Base-by-base conservation (phyloP, 495 filamentous ascomycete genomes). In the Friedmanniomyces endolithicus region DNA sequence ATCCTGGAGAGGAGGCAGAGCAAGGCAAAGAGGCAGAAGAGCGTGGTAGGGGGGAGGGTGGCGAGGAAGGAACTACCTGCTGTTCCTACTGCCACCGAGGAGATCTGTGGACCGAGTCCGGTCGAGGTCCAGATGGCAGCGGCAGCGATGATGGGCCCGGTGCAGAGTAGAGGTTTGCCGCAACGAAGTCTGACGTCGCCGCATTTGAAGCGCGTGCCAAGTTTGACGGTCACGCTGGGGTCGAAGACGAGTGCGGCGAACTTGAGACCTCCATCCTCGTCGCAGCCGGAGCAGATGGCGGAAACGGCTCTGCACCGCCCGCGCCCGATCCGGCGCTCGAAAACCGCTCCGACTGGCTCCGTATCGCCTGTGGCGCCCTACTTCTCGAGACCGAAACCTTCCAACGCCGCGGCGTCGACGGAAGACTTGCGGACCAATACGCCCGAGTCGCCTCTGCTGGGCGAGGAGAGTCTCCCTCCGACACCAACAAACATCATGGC, bases 1-100 rank as follows among this genome's bases (percentile, higher is more conserved):
- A 71, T 87, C 25, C 70, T 87, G 48, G 75, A 79, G 62, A 75
- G 84, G 62, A 75, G 85, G 39, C 84, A 86, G 64, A 85, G 78
- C 34, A 84, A 81, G 0, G 64, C 86, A 50, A 78, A 84, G 56
- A 81, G 77, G 57, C 71, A 86, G 6, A 79, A 76, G 75, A 53
- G 74, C 68, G 23, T 75, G 27, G 27, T 31, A 9, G 27, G 27
- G 27, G 9, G 27, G 9, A 9, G 27, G n/a, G n/a, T n/a, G n/a
- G n/a, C n/a, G 71, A 35, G 75, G 29, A 35, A 55, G 19, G 23
- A 48, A 1, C 17, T 24, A 40, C 29, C 31, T 1, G 24, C 37
- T 11, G 39, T 49, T 16, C 29, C 53, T 8, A 7, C 19, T 4
- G 2, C 20, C 1, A 11, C 29, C 14, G 27, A 31, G n/a, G n/a